phyloP scores from a whole-genome alignment of 768 basidiomycete genomes.

The Leccinum sublutescens region DNA sequence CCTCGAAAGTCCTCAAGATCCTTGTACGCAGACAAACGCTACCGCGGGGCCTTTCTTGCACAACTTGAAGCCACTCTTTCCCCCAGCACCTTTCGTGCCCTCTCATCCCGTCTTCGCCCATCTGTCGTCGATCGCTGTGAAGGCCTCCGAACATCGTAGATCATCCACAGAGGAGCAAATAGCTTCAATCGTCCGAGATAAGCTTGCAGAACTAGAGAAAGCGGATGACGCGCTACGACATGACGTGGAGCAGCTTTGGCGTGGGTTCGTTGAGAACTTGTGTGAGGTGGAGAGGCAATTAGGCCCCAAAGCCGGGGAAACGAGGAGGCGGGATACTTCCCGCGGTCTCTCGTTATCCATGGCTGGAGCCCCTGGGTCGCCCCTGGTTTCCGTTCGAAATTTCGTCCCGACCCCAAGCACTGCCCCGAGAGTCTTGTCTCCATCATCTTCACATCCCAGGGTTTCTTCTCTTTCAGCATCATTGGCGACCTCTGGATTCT shows the following conservation, averaged over 20 bases:
- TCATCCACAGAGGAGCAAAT: slow-evolving; percentile 58
- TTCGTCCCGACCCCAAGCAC: slow-evolving; percentile 52
- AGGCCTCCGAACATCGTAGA: slow-evolving; percentile 54
- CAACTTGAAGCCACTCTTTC: slow-evolving; percentile 58
- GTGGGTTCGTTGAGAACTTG: slow-evolving; percentile 49
- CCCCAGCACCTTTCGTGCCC: slow-evolving; percentile 74
- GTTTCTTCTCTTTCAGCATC: slow-evolving; percentile 72
- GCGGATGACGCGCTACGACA: slow-evolving; percentile 52
- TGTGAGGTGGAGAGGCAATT: slow-evolving; percentile 42
- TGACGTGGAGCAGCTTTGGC: slow-evolving; percentile 66
- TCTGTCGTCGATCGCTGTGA: slow-evolving; percentile 55
- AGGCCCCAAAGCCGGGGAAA: slow-evolving; percentile 17
- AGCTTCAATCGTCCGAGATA: slow-evolving; percentile 48
- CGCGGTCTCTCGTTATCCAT: slow-evolving; percentile 20
- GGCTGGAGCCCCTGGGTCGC: slow-evolving; percentile 30
- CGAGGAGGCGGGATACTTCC: slow-evolving; percentile 20
- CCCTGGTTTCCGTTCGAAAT: slow-evolving; percentile 44
- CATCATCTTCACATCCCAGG: slow-evolving; percentile 39
- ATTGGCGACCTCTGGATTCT: slow-evolving; percentile 54
- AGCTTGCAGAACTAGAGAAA: slow-evolving; percentile 54
- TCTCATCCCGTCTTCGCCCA: slow-evolving; percentile 70
- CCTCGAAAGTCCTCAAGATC: slow-evolving; percentile 27
- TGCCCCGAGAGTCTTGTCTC: slow-evolving; percentile 35
- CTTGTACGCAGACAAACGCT: slow-evolving; percentile 20
- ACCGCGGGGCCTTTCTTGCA: slow-evolving; percentile 44